Base-by-base conservation (phyloP, 2,329 filamentous ascomycete genomes). In the Diaporthe sp. region DNA sequence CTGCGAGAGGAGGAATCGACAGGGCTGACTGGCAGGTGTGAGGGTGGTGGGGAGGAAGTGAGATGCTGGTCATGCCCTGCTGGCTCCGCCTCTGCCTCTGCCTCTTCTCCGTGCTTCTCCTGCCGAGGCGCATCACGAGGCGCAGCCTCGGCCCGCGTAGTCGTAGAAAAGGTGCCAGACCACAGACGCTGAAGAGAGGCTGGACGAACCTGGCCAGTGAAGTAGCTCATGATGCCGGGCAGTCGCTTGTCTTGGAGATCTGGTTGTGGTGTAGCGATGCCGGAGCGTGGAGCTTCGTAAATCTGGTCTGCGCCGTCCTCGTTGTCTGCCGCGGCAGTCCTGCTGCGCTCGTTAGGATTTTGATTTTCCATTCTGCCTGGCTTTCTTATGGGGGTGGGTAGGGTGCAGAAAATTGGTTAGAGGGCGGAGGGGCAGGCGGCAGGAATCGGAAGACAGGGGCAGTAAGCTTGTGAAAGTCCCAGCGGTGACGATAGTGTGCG, bases 211-310 rank as follows among this genome's bases (percentile, higher is more conserved):
- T 99, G 97, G 88, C 93, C 94, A 72, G 70, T 72, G 90, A 98
- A 98, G 89, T 97, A 98, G 89, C 93, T 97, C 90, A 97, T 93
- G 87, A 98, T 97, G 83, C 95, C 95, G 79, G 97, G 97, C 83
- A 97, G 89, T 86, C 97, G 94, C 87, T 98, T 98, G 87, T 99
- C 97, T 82, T 94, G 93, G 77, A 94, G 93, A 86, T 98, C 96
- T 79, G 97, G 97, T 82, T 96, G 94, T 79, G 97, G 97, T 77
- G 97, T 99, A 78, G 95, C 94, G 84, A 97, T 91, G 81, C 96
- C 95, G 79, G 96, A 97, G 81, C 95, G 94, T 80, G 95, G 97
- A 71, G 94, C 96, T 80, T 95, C 93, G 83, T 93, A 94, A 82
- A 95, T 93, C 79, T 95, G 92, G 84, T 96, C 93, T 82, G 88